Evolutionary conservation across 192 early-diverging fungal species (phyloP), one percentile per base, ranked within the genome.

Genomic region (Haplosporangium gracile): DNA sequence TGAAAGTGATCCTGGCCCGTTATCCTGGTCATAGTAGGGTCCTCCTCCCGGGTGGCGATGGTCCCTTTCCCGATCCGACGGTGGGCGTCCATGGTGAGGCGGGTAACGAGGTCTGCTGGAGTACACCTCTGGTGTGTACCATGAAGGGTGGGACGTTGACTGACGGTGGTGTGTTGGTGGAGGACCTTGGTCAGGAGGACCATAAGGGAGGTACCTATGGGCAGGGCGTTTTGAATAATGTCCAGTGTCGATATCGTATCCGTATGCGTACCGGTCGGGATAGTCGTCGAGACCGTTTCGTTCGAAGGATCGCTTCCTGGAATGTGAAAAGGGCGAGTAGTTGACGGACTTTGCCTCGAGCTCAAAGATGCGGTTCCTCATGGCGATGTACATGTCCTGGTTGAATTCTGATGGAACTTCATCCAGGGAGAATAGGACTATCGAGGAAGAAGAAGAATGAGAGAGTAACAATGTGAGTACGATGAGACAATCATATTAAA

Each of bases 311-410:
- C 84, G 40, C 70, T 86, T 86, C 26, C 75, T 55, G 6, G 82
- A 75, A 9, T 26, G 49, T 18, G 76, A 63, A 55, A 83, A 83
- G 18, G 82, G 82, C n/a, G 82, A 77, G 51, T 83, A 83, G 15
- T 83, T 74, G 43, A 75, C 77, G 5, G 82, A 49, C 40, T 83
- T 83, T 38, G 82, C 82, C 39, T 83, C 82, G 20, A 83, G 40
- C 29, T 83, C 82, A 75, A 83, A 83, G n/a, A 83, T 78, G 29
- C 82, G 82, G 45, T 83, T 83, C 18, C 82, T 42, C 82, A 83
- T 83, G 5, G 82, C 82, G 51, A 83, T 78, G 45, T 83, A 83
- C 77, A 83, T 83, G 42, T 83, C 82, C 55, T 77, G 49, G 6
- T 51, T 83, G 77, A 83, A 83, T 39, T 83, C 76, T 40, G 49